Evolutionary conservation across 495 filamentous ascomycete genomes (phyloP).

Genomic region (Annulohypoxylon bovei): DNA sequence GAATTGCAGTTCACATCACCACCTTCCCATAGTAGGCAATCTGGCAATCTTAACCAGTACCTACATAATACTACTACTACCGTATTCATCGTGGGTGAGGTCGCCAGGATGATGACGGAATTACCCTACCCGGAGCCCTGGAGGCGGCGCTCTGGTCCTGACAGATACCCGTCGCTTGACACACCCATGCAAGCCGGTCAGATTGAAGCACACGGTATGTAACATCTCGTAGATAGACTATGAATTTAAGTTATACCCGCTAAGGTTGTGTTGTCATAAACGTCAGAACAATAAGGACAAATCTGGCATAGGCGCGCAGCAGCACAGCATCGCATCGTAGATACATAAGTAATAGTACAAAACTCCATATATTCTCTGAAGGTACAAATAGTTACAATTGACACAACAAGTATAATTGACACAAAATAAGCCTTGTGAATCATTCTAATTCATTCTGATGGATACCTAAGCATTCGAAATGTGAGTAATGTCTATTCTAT

Average conservation of each 20-base stretch:
- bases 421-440: neutral
- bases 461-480: neutral
- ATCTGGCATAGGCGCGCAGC: neutral
- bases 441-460: neutral
- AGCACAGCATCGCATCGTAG: neutral
- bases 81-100: constrained; percentile 18
- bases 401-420: neutral
- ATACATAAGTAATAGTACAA: neutral
- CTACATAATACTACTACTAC: constrained; percentile 22
- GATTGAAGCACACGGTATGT: constrained; percentile 1
- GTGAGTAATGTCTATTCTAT: neutral
- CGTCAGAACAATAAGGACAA: no score
- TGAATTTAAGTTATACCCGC: neutral
- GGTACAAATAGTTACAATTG: neutral
- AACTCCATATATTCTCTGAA: neutral
- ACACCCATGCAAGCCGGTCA: constrained; percentile 11
- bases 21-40: constrained; percentile 27
- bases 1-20: constrained; percentile 12
- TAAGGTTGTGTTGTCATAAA: neutral
- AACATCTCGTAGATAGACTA: neutral
- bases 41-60: no score
- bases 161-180: constrained; percentile 6
- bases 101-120: constrained; percentile 43
- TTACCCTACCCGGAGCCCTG: constrained; percentile 33
- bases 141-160: constrained; percentile 30